phyloP scores from a whole-genome alignment of 148 eudicot genomes.

The Nepenthes mirabilis region DNA sequence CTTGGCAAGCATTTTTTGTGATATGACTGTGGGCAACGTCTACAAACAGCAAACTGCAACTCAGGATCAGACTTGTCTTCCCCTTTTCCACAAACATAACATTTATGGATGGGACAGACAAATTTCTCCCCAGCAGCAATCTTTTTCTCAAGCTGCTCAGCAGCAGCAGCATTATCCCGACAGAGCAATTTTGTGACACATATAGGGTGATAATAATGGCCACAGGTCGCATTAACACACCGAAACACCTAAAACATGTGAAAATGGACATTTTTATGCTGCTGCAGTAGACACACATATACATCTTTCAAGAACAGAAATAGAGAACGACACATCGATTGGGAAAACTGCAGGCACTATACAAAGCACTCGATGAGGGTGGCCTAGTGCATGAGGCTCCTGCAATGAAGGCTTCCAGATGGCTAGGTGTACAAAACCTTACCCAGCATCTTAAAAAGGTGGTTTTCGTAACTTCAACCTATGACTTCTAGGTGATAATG shows the following conservation, averaged over 20 bases:
- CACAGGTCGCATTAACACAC: constrained; percentile 76
- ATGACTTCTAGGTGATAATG: no score
- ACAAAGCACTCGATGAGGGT: no score
- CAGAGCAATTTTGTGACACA: constrained; percentile 49
- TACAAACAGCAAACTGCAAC: constrained; percentile 71
- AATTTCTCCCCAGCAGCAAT: constrained; percentile 60
- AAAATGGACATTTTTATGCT: background rate
- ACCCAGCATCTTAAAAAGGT: background rate
- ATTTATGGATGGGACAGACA: constrained; percentile 65
- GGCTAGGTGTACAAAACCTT: no score
- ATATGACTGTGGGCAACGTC: constrained; percentile 87
- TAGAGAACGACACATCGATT: no score
- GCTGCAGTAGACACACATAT: background rate
- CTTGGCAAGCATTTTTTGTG: constrained; percentile 83
- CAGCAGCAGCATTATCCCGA: constrained; percentile 18
- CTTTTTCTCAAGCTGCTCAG: constrained; percentile 33
- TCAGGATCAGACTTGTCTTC: constrained; percentile 40
- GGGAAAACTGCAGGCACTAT: background rate
- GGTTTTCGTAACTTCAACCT: no score
- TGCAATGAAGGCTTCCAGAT: no score
- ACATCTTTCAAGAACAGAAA: no score
- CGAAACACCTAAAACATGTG: constrained; percentile 56
- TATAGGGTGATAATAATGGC: constrained; percentile 66
- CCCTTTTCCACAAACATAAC: constrained; percentile 39
- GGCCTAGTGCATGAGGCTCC: no score